Evolutionary conservation across 805 yeast genomes (phyloP), one percentile per base, ranked within the genome.

Genomic region (Cyberlindnera saturnus): DNA sequence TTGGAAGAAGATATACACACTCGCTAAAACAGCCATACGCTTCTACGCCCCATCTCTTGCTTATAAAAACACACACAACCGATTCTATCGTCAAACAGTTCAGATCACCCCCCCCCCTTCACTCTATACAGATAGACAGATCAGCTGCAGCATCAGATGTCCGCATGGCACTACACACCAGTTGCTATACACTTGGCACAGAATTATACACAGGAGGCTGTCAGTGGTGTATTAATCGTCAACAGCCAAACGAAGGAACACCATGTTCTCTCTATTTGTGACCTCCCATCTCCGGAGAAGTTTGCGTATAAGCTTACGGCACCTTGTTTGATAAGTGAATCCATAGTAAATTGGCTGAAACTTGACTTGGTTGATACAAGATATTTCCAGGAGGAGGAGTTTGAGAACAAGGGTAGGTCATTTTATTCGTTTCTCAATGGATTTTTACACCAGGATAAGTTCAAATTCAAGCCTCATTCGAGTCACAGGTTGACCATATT

Each of bases 121-220:
- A 9, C 6, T 17, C 17, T 16, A 11, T 15, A 17, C 35, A 33
- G 7, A 15, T 17, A 33, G 6, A 33, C 35, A 17, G 19, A 15
- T 16, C 15, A 17, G 14, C 14, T 10, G 6, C 17, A 16, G 19
- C n/a, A 19, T n/a, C 15, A 16, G 39, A 41, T 38, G 41, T 26
- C 52, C 17, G 23, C n/a, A 15, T 54, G 62, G 62, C 28, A 45
- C 29, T 56, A 54, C 33, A 41, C 54, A 7, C 59, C 61, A 7
- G 50, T 57, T 34, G 50, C 60, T 15, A 51, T 58, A 32, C 62
- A 57, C 36, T 43, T 49, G 17, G 49, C 41, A 10, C 47, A 39
- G 10, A 17, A 23, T 7, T 36, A 30, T 7, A 38, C 35, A 3
- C 34, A 38, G 34, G 34, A 43, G 10, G 61, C 61, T 5, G 30